Evolutionary conservation across 805 yeast genomes (phyloP).

Genomic region (Wickerhamia fluorescens): DNA sequence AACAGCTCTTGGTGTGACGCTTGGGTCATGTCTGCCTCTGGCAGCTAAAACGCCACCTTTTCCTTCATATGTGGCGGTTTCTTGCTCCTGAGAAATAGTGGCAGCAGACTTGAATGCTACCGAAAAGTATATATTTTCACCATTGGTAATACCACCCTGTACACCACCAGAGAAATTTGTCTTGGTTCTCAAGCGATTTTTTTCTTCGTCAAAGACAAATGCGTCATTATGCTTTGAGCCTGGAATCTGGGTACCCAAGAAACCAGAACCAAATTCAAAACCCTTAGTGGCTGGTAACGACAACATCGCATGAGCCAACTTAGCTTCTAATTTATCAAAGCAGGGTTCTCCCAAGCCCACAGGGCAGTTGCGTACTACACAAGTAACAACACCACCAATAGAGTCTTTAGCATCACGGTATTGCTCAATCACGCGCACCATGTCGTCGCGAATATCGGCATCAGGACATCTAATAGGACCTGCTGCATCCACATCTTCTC

Average conservation of each 20-base stretch:
- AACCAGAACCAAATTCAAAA: conserved; percentile 96
- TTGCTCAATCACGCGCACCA: conserved; percentile 83
- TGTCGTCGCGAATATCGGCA: conserved; percentile 55
- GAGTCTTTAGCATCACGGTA: conserved; percentile 85
- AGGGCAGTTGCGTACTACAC: conserved; percentile 92
- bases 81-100: conserved; percentile 89
- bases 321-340: conserved; percentile 93
- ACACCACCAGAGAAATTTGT: conserved; percentile 96
- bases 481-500: conserved; percentile 79
- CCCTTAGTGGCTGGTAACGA: conserved; percentile 98
- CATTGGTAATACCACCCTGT: conserved; percentile 97
- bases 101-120: conserved; percentile 99
- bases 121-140: conserved; percentile 89
- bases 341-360: conserved; percentile 97
- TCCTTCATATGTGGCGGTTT: conserved; percentile 85
- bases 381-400: conserved; percentile 96
- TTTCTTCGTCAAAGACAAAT: conserved; percentile 54
- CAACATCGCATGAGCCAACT: conserved; percentile 94
- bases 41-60: conserved; percentile 84
- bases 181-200: conserved; percentile 66
- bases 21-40: conserved; percentile 97
- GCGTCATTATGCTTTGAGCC: conserved; percentile 95
- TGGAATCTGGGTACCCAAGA: conserved; percentile 79
- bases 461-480: conserved; percentile 97
- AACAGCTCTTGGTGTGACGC: conserved; percentile 96